Evolutionary conservation across 202 grass and related monocot species (phyloP), one percentile per base, ranked within the genome.

Genomic region (Digitaria exilis): DNA sequence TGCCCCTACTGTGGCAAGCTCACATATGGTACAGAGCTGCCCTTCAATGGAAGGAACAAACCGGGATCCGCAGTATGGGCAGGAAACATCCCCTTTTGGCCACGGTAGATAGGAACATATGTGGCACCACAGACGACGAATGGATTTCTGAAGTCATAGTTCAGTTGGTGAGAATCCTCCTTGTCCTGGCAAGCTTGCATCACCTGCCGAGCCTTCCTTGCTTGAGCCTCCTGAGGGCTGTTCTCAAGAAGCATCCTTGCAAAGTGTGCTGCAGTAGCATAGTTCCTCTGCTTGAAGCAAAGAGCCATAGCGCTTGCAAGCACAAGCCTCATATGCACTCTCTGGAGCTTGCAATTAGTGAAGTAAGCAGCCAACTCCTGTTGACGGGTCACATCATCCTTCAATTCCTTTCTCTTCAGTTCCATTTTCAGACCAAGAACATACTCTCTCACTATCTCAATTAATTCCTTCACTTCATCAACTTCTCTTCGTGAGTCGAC

Each of bases 121-220:
- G 90, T 95, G 30, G 85, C 66, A 21, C 93, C 93, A 31, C 93
- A 95, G 56, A 95, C 93, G 29, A 95, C 90, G 7, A 95, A 95
- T n/a, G 93, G 93, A 31, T 95, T 95, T 59, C 93, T 92, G 14
- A 87, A 95, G 80, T 95, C 93, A 32, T 92, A 92, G 71, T 95
- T 92, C 9, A 95, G 62, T 31, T 92, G 76, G 12, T 49, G 75
- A n/a, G 32, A 61, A 71, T 95, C 93, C 16, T 76, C 58, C 65
- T 65, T 87, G 46, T 84, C 90, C 6, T 76, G 65, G 30, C 84
- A 84, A 44, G 80, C 85, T 77, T 95, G 90, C 50, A 90, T 21
- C 21, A 96, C 90, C 29, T 92, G 88, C 1, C 90, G 81, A 58
- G 90, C 90, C 80, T 92, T 92, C 83, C 92, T 92, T 3, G 90